Base-by-base conservation (phyloP, 1,139 yeast genomes). In the Suhomyces bribrorum region DNA sequence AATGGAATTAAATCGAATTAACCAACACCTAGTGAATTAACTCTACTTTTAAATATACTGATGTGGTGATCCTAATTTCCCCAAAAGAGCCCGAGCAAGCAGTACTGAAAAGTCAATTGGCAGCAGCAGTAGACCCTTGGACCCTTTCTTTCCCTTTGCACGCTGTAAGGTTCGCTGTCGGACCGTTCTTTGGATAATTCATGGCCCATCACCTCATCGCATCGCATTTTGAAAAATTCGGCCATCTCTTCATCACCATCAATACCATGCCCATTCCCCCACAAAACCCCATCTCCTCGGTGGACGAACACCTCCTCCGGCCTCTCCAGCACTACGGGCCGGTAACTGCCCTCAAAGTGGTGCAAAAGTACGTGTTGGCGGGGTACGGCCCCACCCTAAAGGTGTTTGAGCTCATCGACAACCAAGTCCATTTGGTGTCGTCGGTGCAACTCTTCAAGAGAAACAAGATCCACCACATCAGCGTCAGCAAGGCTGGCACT, bases 381-480 rank as follows among this genome's bases (percentile, higher is more conserved):
- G 96, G 95, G 0, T 79, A 81, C 47, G 97, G 98, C 0, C 85
- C 94, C 1, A 58, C 60, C 7, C 57, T 88, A 38, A 75, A 77
- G 52, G 64, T 81, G 2, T 86, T 77, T 59, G 65, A 76, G 44
- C 35, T 57, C n/a, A 14, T 15, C 2, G 67, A 73, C 59, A 51
- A 53, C 27, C 54, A 66, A 0, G 73, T 75, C 6, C 47, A 56
- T 22, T 59, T 76, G 25, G 28, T 79, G 4, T 58, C 57, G 37
- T 55, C 64, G n/a, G 59, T 65, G 29, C 72, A 71, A 41, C 59
- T 86, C 0, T 85, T 92, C 55, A 58, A 63, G 15, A 72, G 82
- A 43, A 88, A 88, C 60, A 89, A 87, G 53, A 81, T 92, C 33
- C 97, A 90, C 57, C 85, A 86, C 14, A 79, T 92, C 17, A 58